Evolutionary conservation across 495 filamentous ascomycete genomes (phyloP).

Genomic region (Penicillium cinerascens): DNA sequence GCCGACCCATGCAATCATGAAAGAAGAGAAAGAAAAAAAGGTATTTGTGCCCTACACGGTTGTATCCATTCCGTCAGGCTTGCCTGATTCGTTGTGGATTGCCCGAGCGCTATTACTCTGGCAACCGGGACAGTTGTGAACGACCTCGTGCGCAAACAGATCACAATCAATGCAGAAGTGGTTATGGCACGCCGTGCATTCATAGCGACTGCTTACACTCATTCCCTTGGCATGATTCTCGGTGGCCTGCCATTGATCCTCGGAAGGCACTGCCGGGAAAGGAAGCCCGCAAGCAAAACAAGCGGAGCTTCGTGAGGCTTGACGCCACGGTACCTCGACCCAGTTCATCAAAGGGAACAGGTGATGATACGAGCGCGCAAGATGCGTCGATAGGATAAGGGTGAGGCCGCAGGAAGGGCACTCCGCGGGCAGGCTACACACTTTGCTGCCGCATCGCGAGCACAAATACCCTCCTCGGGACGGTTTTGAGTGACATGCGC

Average conservation of each 20-base stretch:
- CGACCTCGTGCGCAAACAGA: conserved; percentile 84
- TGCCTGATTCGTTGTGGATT: not conserved
- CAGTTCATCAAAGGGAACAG: conserved; percentile 89
- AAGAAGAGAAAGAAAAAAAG: not conserved
- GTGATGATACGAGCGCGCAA: conserved; percentile 93
- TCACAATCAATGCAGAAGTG: conserved; percentile 99
- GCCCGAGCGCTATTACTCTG: conserved; percentile 52
- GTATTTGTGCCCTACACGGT: conserved; percentile 10
- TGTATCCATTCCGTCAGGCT: conserved; percentile 32
- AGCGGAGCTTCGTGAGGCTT: conserved; percentile 47
- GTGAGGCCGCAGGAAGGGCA: conserved; percentile 90
- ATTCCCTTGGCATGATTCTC: conserved; percentile 54
- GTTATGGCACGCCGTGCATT: conserved; percentile 75
- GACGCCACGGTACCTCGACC: conserved; percentile 81
- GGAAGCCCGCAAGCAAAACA: conserved; percentile 50
- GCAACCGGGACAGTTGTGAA: conserved; percentile 95
- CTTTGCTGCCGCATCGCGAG: conserved; percentile 82
- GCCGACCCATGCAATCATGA: conserved; percentile 20
- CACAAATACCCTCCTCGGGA: conserved; percentile 88
- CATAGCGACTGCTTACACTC: conserved; percentile 83
- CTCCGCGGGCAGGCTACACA: conserved; percentile 86
- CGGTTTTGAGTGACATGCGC: conserved; percentile 85
- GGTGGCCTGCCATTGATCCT: conserved; percentile 33
- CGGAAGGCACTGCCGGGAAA: conserved; percentile 48
- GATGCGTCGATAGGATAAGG: conserved; percentile 92